Evolutionary conservation across 345 rosid genomes (phyloP).

Genomic region (Trapa bicornis): DNA sequence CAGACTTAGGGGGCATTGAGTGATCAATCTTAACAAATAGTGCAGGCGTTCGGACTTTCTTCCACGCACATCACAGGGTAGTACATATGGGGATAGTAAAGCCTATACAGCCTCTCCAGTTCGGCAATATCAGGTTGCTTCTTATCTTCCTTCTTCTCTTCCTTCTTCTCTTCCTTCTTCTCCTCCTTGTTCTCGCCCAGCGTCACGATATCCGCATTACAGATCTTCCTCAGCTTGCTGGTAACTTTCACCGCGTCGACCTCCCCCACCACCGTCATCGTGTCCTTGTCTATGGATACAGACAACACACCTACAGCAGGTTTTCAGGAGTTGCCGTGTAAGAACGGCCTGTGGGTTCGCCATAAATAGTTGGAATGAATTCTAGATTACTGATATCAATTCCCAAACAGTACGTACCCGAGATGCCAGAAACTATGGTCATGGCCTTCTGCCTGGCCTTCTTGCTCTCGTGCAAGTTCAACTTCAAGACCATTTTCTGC

Average conservation of each 20-base stretch:
- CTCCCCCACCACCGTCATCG: conserved; percentile 8
- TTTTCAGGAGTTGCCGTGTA: neutral
- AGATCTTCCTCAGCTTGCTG: conserved; percentile 8
- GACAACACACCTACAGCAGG: neutral
- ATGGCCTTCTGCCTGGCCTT: conserved; percentile 21
- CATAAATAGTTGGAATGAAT: no score
- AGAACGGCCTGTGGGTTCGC: neutral
- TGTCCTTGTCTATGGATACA: conserved; percentile 1
- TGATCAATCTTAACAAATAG: neutral
- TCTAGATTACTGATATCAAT: no score
- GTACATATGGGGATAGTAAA: neutral
- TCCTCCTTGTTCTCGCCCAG: conserved; percentile 8
- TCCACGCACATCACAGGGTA: neutral
- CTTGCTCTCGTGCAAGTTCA: conserved; percentile 13
- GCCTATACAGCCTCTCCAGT: neutral
- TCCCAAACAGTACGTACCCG: conserved; percentile 9
- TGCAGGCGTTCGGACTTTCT: neutral
- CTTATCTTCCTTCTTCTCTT: neutral
- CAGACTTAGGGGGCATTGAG: no score
- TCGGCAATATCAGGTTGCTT: neutral
- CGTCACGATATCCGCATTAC: conserved; percentile 4
- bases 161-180: neutral
- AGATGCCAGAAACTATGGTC: conserved; percentile 19
- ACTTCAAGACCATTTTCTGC: conserved; percentile 26
- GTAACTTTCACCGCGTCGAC: conserved; percentile 10